These are phyloP conservation scores for Yamadazyma kanchanaburiensis DNA, from an alignment of 1,139 yeast genomes.

Conservation along the genomic window DNA sequence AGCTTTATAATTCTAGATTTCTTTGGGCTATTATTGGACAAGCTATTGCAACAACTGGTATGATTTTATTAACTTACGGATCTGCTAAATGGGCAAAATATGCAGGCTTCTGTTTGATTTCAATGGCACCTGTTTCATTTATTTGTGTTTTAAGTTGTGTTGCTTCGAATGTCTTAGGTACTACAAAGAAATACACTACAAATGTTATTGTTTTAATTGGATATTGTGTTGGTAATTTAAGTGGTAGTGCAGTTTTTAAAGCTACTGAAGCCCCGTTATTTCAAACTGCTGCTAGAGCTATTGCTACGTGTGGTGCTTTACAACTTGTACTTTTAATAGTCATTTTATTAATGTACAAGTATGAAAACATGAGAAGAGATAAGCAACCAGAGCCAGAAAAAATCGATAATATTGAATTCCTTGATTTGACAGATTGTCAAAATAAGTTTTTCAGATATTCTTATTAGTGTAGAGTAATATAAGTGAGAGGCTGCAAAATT, in stretches of 20 bases:
- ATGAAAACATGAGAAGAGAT: slow-evolving; percentile 28
- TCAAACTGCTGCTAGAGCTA: slow-evolving; percentile 39
- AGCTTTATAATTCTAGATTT: slow-evolving; percentile 32
- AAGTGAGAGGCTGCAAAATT: too few relatives aligned
- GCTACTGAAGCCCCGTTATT: slow-evolving; percentile 51
- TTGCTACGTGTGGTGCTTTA: slow-evolving; percentile 29
- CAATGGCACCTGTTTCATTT: slow-evolving; percentile 35
- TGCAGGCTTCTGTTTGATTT: slow-evolving; percentile 36
- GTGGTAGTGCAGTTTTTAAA: slow-evolving; percentile 70
- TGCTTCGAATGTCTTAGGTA: slow-evolving; percentile 65
- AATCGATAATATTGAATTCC: slow-evolving; percentile 50
- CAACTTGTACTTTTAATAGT: slow-evolving; percentile 18
- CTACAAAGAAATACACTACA: slow-evolving; percentile 61
- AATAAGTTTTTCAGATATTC: slow-evolving; percentile 60
- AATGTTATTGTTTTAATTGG: slow-evolving; percentile 60
- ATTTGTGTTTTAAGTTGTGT: slow-evolving; percentile 48
- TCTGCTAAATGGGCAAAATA: slow-evolving; percentile 28
- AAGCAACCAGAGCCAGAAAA: slow-evolving; percentile 12
- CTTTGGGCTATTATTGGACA: slow-evolving; percentile 42
- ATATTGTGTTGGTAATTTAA: slow-evolving; percentile 64
- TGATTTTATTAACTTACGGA: slow-evolving; percentile 50
- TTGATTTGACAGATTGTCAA: slow-evolving; percentile 65
- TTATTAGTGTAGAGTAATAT: too few relatives aligned
- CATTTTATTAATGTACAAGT: slow-evolving; percentile 27
- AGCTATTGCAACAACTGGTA: slow-evolving; percentile 32